Conservation (phyloP, 139 green algal genomes). For the Chlamydomonas urium region DNA sequence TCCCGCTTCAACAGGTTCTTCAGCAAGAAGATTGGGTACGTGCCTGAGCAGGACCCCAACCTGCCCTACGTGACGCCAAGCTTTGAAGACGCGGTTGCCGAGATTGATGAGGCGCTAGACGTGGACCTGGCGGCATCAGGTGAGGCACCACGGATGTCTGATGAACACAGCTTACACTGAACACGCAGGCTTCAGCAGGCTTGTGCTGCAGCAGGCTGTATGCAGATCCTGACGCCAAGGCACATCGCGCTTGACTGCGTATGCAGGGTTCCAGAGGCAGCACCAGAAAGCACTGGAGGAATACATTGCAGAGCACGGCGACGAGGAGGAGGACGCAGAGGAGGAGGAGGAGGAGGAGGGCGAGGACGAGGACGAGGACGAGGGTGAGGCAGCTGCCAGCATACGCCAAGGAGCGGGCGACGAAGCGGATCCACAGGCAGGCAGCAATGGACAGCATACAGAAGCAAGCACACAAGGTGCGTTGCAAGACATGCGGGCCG, state of each 20-base stretch:
- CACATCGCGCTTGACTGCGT: not conserved
- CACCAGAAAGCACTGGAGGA: constrained; percentile 9
- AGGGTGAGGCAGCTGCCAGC: not conserved
- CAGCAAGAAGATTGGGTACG: constrained; percentile 69
- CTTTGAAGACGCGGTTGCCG: constrained; percentile 31
- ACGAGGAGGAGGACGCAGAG: not conserved
- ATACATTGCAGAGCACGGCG: not conserved
- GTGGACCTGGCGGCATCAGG: constrained; percentile 36
- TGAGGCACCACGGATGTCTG: not conserved
- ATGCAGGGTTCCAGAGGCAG: constrained; percentile 9
- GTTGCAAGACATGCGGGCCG: not conserved
- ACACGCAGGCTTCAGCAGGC: not conserved
- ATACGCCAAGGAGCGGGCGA: not conserved
- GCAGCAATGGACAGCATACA: not conserved
- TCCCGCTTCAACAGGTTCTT: constrained; percentile 72
- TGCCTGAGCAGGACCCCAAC: constrained; percentile 40
- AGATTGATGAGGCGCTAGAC: constrained; percentile 43
- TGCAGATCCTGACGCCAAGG: constrained; percentile 10
- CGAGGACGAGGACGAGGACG: not conserved
- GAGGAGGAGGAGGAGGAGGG: not conserved
- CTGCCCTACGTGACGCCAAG: constrained; percentile 50
- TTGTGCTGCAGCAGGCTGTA: not conserved
- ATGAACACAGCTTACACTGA: not conserved
- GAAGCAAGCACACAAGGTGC: not conserved
- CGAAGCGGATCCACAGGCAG: not conserved